Base-by-base conservation (phyloP, 2,329 filamentous ascomycete genomes). In the Aurifilum marmelostoma region DNA sequence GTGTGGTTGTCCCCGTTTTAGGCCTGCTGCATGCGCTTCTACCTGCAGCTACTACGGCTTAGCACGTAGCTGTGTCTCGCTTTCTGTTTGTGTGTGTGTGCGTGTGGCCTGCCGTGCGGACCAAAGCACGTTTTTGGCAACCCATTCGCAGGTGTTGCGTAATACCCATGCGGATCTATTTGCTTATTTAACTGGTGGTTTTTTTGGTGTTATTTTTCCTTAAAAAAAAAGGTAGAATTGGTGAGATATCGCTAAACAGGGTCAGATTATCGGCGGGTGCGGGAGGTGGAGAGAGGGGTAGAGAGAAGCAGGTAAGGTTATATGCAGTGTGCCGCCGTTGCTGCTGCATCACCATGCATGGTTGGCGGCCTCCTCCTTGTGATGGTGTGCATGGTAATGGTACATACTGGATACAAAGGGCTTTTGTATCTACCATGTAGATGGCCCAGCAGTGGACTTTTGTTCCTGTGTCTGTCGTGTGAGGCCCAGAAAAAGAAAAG, bases 251-350 rank as follows among this genome's bases (percentile, higher is more conserved):
- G 16, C 56, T n/a, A 59, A 47, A n/a, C 18, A 21, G 56, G 29
- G 24, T 37, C n/a, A 8, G 43, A 47, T 47, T n/a, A 32, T 59
- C 56, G 29, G 27, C 56, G 52, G 52, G 27, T 16, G 27, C 5
- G 14, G n/a, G 43, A 47, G 18, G 18, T 3, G 9, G 9, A 39
- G 7, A 9, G 47, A 9, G 9, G 3, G 11, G 14, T 37, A 12
- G 11, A 39, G 37, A 39, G 11, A 12, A 11, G 11, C 2, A 29
- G 24, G 52, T 5, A 29, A 8, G 16, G 56, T 39, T 29, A 56
- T 29, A 56, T 70, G 65, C 65, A 68, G 61, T 62, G 34, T 70
- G 60, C 68, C 68, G 68, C 58, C 58, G 56, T 18, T 21, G 43
- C 43, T n/a, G 43, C 18, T n/a, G 43, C 18, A 8, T 16, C 43